Base-by-base conservation (phyloP, 1,284 basidiomycete species). In the Phaffia rhodozyma region DNA sequence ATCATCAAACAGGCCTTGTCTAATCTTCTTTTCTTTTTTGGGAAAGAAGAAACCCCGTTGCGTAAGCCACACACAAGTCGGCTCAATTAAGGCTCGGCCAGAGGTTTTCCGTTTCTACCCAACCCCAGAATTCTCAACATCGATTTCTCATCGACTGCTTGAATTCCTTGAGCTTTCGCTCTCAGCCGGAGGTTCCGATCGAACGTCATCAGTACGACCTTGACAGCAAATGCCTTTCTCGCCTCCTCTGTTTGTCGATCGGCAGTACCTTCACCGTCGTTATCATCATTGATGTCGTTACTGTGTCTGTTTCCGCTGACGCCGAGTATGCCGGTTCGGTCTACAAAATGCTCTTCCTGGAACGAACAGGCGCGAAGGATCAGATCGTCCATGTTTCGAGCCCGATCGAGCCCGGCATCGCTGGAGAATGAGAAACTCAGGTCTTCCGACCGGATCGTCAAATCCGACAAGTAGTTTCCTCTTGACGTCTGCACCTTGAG, bases 401-500 rank as follows among this genome's bases (percentile, higher is more conserved):
- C 87, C 60, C 59, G 23, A 25, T 60, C 63, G 64, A 68, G 29
- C 47, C 65, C 59, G 62, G 55, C 49, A 23, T 48, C 58, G 32
- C 58, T 30, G 20, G 63, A 54, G 47, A 67, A 52, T 5, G 66
- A 63, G 64, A 92, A 90, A 67, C 90, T 86, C 67, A 94, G 83
- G 66, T 88, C 82, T 75, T 98, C 94, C 1, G 83, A 86, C 18
- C 92, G 84, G 51, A 97, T 84, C 69, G 78, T 85, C 47, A 98
- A 80, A 59, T 87, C 87, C 1, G 82, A 80, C 1, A 98, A 80
- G 74, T 97, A 97, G 74, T 97, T 98, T 69, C 94, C 94, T 66
- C 86, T 86, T 20, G 87, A 88, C 0, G 96, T 98, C 75, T 93
- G 91, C 13, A 97, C 86, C 77, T 97, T 97, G 75, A 97, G 83